phyloP scores from a whole-genome alignment of 495 filamentous ascomycete species.

The Barbatosphaeria neglecta region DNA sequence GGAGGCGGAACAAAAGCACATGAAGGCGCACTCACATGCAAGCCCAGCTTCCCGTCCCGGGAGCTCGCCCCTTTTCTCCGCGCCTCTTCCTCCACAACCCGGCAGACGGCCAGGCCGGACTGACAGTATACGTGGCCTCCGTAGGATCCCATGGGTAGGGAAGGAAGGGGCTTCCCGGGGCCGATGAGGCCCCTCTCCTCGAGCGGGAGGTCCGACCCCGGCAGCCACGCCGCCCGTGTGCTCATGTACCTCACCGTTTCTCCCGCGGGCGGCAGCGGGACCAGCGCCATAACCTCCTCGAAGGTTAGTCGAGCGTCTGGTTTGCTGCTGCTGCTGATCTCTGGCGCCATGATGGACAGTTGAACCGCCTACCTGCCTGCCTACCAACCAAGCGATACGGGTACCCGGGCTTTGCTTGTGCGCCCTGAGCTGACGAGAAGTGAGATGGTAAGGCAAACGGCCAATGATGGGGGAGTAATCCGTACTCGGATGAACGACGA shows the following conservation, averaged over 20 bases:
- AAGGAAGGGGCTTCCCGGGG: neutral
- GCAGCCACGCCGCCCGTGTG: slow-evolving; percentile 19
- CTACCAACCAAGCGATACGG: no score
- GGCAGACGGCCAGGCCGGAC: slow-evolving; percentile 47
- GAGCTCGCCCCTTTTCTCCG: slow-evolving; percentile 11
- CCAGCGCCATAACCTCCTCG: slow-evolving; percentile 26
- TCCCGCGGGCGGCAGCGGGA: slow-evolving; percentile 15
- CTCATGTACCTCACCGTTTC: slow-evolving; percentile 25
- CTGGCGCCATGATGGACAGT: slow-evolving; percentile 3
- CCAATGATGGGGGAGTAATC: no score
- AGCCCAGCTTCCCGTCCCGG: slow-evolving; percentile 24
- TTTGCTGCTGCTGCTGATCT: no score
- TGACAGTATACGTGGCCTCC: slow-evolving; percentile 63
- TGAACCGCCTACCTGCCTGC: no score
- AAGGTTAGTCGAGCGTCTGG: slow-evolving; percentile 16
- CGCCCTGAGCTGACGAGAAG: no score
- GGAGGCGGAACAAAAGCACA: neutral
- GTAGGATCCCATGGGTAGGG: slow-evolving; percentile 26
- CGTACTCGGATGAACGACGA: no score
- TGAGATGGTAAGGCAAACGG: no score
- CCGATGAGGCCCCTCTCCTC: neutral
- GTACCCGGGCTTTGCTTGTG: no score
- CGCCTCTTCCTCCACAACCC: slow-evolving; percentile 30
- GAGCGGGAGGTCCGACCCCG: slow-evolving; percentile 12
- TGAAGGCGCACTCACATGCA: slow-evolving; percentile 54